These are phyloP conservation scores for Pulicaria dysenterica DNA, from an alignment of 129 eudicot species.

Conservation along the genomic window DNA sequence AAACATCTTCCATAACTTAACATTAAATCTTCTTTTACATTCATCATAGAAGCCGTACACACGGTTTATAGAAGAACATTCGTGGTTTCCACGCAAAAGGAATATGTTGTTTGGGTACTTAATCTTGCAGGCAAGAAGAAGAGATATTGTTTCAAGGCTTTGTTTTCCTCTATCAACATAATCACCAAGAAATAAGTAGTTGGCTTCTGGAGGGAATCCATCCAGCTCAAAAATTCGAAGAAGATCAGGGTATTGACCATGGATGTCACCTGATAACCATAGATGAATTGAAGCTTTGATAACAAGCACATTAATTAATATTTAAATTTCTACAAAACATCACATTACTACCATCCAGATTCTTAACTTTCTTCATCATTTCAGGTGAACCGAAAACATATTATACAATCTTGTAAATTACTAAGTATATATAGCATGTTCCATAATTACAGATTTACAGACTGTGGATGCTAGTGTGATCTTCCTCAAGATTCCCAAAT, in stretches of 20 bases:
- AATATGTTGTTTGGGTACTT: conserved; percentile 53
- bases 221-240: conserved; percentile 59
- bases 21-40: conserved; percentile 52
- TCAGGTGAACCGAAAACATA: neutral
- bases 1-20: conserved; percentile 51
- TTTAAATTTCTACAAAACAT: no score
- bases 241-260: conserved; percentile 70
- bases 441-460: neutral
- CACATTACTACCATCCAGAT: no score
- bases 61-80: conserved; percentile 55
- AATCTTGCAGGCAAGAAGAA: conserved; percentile 50
- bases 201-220: conserved; percentile 53
- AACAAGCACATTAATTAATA: no score
- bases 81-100: conserved; percentile 52
- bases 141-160: conserved; percentile 60
- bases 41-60: conserved; percentile 52
- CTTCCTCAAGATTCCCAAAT: neutral
- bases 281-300: neutral
- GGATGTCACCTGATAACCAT: conserved; percentile 52
- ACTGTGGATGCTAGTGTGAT: neutral
- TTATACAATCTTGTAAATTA: conserved; percentile 1
- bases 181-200: conserved; percentile 62
- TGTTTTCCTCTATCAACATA: conserved; percentile 67
- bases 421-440: neutral
- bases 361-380: no score